A percentile compares a stretch with the other conserved stretches of the same genome.
Conservation (phyloP, 768 basidiomycete species). For the Coprinopsis sp. region DNA sequence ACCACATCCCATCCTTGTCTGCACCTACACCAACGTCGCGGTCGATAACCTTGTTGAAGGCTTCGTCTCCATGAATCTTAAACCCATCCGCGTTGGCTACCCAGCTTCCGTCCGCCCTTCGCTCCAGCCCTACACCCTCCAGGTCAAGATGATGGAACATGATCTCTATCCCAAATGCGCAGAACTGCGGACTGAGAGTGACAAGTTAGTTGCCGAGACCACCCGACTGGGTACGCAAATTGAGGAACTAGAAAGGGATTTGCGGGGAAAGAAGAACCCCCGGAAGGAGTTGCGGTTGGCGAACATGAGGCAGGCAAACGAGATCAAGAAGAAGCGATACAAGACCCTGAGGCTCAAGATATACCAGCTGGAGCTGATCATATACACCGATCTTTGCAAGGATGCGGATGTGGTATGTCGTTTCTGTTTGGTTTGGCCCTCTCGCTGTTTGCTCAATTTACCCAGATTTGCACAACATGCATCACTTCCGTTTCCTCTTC, state of each 20-base stretch:
- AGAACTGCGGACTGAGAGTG: conserved; percentile 13
- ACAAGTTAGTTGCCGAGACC: not conserved
- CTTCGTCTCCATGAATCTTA: conserved; percentile 53
- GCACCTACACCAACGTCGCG: conserved; percentile 90
- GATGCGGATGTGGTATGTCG: conserved; percentile 68
- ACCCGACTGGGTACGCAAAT: not conserved
- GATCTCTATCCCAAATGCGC: conserved; percentile 35
- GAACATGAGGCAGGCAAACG: conserved; percentile 30
- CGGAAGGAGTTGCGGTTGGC: conserved; percentile 17
- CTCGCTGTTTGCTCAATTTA: not conserved
- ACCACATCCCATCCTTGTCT: conserved; percentile 81
- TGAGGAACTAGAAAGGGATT: not conserved
- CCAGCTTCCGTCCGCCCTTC: conserved; percentile 54
- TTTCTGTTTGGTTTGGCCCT: conserved; percentile 8
- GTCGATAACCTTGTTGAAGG: conserved; percentile 89
- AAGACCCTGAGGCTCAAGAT: conserved; percentile 34
- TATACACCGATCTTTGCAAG: conserved; percentile 58
- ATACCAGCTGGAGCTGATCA: conserved; percentile 54
- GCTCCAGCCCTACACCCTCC: conserved; percentile 55
- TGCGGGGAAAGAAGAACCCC: conserved; percentile 5
- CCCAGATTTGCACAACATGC: conserved; percentile 85
- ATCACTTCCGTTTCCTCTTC: conserved; percentile 67
- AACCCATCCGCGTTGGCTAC: conserved; percentile 73
- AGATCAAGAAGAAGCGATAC: conserved; percentile 23
- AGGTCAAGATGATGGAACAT: conserved; percentile 59